Evolutionary conservation across 805 yeast species (phyloP), one percentile per base, ranked within the genome.

Genomic region (Cephaloascus fragrans): DNA sequence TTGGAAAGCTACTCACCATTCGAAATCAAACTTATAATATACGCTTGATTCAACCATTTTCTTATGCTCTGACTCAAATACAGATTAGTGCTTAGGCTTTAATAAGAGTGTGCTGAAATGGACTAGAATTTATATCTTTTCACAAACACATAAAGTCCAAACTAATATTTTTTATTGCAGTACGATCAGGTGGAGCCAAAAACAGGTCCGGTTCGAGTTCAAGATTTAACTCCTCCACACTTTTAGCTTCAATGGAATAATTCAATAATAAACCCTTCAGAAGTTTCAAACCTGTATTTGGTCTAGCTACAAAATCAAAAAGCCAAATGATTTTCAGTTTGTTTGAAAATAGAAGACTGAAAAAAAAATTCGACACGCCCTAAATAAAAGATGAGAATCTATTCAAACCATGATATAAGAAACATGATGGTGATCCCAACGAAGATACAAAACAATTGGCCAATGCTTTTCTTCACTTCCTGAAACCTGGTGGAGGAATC

Each of bases 391-490:
- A n/a, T n/a, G n/a, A n/a, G n/a, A 23, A 8, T 31, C 15, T 31
- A 67, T 46, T 70, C 75, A 26, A 56, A 59, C 69, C 73, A 67
- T 3, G 75, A 69, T 37, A 73, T 67, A 17, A 51, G 44, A 39
- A 73, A 70, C 83, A 82, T 80, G 45, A 78, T 47, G 1, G 67
- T 63, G 40, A 80, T 65, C 2, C 89, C 89, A 16, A 71, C 55
- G 16, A 66, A 47, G 40, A 77, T 61, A 32, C 72, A 74, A 15
- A 61, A 37, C 32, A 78, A 45, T 52, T 82, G 87, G 3, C 55
- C 50, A 3, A 64, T 3, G 32, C 71, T 72, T 35, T 58, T 66
- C 26, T 47, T 37, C 4, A 64, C 32, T 44, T 70, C 80, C 26
- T 59, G 53, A 5, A 42, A 38, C 46, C 68, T 64, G 10, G 68